Evolutionary conservation across 805 yeast genomes (phyloP).

Genomic region (Scheffersomyces lignosus): DNA sequence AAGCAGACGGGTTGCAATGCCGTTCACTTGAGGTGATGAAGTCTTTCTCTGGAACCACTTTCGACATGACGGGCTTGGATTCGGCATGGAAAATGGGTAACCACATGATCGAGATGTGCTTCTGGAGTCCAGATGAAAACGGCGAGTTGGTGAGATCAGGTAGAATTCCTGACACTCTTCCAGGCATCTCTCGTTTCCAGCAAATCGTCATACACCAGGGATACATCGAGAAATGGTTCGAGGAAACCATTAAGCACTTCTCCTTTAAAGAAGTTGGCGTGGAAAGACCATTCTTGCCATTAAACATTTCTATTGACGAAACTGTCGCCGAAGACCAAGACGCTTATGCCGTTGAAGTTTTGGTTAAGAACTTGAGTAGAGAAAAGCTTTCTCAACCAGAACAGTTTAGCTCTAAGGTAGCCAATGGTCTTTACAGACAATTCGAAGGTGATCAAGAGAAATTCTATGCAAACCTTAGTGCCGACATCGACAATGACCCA

Average conservation of each 20-base stretch:
- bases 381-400: slow-evolving; percentile 12
- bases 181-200: slow-evolving; percentile 27
- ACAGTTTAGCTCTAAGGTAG: slow-evolving; percentile 16
- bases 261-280: slow-evolving; percentile 11
- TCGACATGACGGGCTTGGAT: slow-evolving; percentile 10
- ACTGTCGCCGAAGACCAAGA: slow-evolving; percentile 5
- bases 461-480: slow-evolving; percentile 6
- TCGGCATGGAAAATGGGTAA: slow-evolving; percentile 23
- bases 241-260: slow-evolving; percentile 20
- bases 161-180: slow-evolving; percentile 23
- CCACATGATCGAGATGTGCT: slow-evolving; percentile 27
- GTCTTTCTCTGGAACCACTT: slow-evolving; percentile 8
- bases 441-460: slow-evolving; percentile 21
- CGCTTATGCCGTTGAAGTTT: slow-evolving; percentile 13
- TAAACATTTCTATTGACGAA: slow-evolving; percentile 15
- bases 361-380: slow-evolving; percentile 11
- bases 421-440: slow-evolving; percentile 25
- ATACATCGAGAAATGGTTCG: slow-evolving; percentile 24
- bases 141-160: slow-evolving; percentile 24
- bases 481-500: slow-evolving; percentile 4
- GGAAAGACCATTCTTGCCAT: slow-evolving; percentile 19
- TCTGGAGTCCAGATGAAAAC: slow-evolving; percentile 27
- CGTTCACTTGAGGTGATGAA: slow-evolving; percentile 29
- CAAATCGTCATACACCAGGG: slow-evolving; percentile 32
- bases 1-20: slow-evolving; percentile 35